Base-by-base conservation (phyloP, 257 asterid genomes). In the Nicotiana otophora region DNA sequence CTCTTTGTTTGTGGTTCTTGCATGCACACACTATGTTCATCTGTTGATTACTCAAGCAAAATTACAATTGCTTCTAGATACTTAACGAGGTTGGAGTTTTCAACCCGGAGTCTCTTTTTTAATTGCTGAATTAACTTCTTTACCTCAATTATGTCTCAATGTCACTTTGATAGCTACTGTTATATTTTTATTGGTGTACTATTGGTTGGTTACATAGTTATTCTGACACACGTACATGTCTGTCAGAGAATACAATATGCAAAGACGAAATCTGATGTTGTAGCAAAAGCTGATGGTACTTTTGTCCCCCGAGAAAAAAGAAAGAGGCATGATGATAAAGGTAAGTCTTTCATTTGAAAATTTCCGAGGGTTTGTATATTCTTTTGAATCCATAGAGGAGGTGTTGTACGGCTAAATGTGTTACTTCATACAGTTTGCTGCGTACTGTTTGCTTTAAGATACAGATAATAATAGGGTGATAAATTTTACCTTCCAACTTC, bases 251-350 rank as follows among this genome's bases (percentile, higher is more conserved):
- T 96, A 87, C 98, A 96, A 81, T 96, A 94, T 86, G 98, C 99
- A 3, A 94, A 94, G 90, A 89, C 99, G 11, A 96, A 96, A 89
- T 96, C 99, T 1, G 99, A 96, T 89, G 48, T 93, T 86, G 72
- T 93, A 78, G 94, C 99, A 0, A 96, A 96, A 91, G 91, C 98
- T 0, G 98, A 94, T 87, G 98, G 98, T 31, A 94, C 97, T 33
- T 96, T 96, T 82, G 92, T 91, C 28, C 98, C 99, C 77, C 91
- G 99, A 85, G 98, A 94, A 75, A 96, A 93, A 82, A 93, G 90
- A 83, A 96, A 92, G 95, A 96, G 90, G 95, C 97, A 89, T 2
- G 98, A 96, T 30, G 99, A 96, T 69, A 92, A 84, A 93, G 99
- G 99, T 93, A 85, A 78, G 0, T 83, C 53, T 28, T 10, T 48